Evolutionary conservation across 1,139 yeast genomes (phyloP).

Genomic region (Lodderomyces margitis): DNA sequence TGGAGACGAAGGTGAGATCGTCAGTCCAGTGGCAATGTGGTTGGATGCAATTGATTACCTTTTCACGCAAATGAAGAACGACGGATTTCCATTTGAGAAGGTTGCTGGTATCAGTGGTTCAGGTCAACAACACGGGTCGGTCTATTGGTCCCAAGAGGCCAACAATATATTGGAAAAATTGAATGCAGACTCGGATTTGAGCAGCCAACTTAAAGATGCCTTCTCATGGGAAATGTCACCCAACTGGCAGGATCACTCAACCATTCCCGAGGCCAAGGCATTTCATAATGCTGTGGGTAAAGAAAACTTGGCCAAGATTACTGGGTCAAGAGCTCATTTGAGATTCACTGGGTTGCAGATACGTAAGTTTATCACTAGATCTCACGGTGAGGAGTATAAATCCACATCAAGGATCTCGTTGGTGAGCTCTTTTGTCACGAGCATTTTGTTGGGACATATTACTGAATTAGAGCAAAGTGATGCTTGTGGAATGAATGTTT

Average conservation of each 20-base stretch:
- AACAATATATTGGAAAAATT: slow-evolving; percentile 30
- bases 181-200: slow-evolving; percentile 28
- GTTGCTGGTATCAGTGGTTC: slow-evolving; percentile 82
- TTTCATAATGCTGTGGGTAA: slow-evolving; percentile 64
- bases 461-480: slow-evolving; percentile 76
- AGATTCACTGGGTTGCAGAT: slow-evolving; percentile 91
- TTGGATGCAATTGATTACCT: slow-evolving; percentile 74
- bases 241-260: slow-evolving; percentile 94
- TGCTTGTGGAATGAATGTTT: slow-evolving; percentile 89
- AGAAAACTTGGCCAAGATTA: slow-evolving; percentile 58
- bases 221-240: slow-evolving; percentile 72
- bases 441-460: slow-evolving; percentile 63
- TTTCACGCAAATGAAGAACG: slow-evolving; percentile 51
- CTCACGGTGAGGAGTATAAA: slow-evolving; percentile 49
- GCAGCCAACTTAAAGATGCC: slow-evolving; percentile 48
- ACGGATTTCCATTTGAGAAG: slow-evolving; percentile 53
- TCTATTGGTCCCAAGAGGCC: slow-evolving; percentile 66
- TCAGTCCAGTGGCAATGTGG: slow-evolving; percentile 90
- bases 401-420: slow-evolving; percentile 64
- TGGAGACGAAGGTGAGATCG: slow-evolving; percentile 49
- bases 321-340: slow-evolving; percentile 88
- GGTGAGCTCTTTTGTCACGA: slow-evolving; percentile 77
- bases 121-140: slow-evolving; percentile 92
- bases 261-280: slow-evolving; percentile 61
- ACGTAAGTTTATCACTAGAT: slow-evolving; percentile 60